phyloP scores from a whole-genome alignment of 179 eudicot genomes.

The Patellifolia procumbens region DNA sequence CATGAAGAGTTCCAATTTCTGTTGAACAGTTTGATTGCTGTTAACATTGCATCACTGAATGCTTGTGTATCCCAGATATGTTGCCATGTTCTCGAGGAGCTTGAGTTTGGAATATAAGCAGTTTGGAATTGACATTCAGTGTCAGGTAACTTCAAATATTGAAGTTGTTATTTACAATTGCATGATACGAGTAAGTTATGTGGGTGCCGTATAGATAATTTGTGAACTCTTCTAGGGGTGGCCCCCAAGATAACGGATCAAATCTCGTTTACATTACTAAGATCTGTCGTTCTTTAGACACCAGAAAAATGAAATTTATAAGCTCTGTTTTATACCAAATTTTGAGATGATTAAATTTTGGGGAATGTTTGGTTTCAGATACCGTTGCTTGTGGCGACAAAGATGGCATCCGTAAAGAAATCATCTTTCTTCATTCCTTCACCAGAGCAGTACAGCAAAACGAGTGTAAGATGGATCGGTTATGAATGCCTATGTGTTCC shows the following conservation, averaged over 20 bases:
- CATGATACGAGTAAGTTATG: not conserved
- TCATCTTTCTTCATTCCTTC: slow-evolving; percentile 55
- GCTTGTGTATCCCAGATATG: slow-evolving; percentile 34
- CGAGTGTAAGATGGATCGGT: slow-evolving; percentile 52
- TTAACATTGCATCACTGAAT: no score
- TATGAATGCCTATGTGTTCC: slow-evolving; percentile 41
- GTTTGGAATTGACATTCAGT: slow-evolving; percentile 59
- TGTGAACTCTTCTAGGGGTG: no score
- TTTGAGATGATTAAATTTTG: not conserved
- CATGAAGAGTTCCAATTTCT: not conserved
- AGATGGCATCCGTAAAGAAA: slow-evolving; percentile 46
- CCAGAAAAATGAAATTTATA: no score
- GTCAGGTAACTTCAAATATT: slow-evolving; percentile 40
- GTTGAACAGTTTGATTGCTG: not conserved
- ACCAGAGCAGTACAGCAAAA: slow-evolving; percentile 48
- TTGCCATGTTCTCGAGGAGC: slow-evolving; percentile 55
- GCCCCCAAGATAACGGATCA: no score
- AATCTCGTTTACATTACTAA: no score
- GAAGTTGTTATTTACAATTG: not conserved
- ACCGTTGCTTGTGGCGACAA: slow-evolving; percentile 57
- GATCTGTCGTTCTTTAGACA: no score
- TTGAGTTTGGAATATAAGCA: slow-evolving; percentile 50
- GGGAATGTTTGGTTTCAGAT: slow-evolving; percentile 33
- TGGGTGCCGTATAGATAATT: no score
- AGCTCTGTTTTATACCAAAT: not conserved